phyloP scores from a whole-genome alignment of 2,329 filamentous ascomycete species.

The Lachnellula cervina region DNA sequence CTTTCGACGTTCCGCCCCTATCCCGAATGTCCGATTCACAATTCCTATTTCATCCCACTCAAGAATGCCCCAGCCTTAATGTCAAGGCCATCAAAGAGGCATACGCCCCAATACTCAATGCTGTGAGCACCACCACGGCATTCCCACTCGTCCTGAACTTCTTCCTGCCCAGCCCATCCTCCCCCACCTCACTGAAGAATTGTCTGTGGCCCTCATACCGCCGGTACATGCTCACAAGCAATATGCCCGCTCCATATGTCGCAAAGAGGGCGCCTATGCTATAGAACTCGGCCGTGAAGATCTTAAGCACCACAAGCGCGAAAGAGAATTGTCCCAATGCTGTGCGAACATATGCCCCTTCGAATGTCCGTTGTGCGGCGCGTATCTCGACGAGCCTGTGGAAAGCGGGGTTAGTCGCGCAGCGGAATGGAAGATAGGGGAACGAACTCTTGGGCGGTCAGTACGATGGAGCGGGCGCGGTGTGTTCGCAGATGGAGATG shows the following conservation, averaged over 20 bases:
- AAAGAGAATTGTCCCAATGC: constrained; percentile 94
- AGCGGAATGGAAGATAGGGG: not conserved
- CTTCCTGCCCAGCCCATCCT: constrained; percentile 40
- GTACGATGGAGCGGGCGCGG: constrained; percentile 74
- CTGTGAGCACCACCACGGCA: constrained; percentile 53
- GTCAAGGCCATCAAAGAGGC: constrained; percentile 52
- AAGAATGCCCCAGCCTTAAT: constrained; percentile 32
- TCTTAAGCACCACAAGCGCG: constrained; percentile 87
- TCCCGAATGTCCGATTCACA: not conserved
- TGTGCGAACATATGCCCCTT: constrained; percentile 93
- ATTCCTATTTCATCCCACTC: not conserved
- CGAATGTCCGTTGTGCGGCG: constrained; percentile 91
- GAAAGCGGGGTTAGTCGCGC: constrained; percentile 1
- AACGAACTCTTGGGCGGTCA: constrained; percentile 65
- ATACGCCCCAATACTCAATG: constrained; percentile 54
- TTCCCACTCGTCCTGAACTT: constrained; percentile 62
- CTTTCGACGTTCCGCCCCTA: not conserved
- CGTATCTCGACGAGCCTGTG: constrained; percentile 77
- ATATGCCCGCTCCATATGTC: constrained; percentile 78
- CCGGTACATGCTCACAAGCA: constrained; percentile 78
- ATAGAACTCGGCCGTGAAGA: constrained; percentile 96
- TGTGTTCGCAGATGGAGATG: constrained; percentile 76
- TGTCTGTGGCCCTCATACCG: constrained; percentile 89
- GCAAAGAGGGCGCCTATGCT: constrained; percentile 94
- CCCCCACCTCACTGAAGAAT: constrained; percentile 64